Percentiles rank a stretch among this genome's conserved stretches.
phyloP scores from a whole-genome alignment of 2,329 filamentous ascomycete species.

The Alternaria sp. region DNA sequence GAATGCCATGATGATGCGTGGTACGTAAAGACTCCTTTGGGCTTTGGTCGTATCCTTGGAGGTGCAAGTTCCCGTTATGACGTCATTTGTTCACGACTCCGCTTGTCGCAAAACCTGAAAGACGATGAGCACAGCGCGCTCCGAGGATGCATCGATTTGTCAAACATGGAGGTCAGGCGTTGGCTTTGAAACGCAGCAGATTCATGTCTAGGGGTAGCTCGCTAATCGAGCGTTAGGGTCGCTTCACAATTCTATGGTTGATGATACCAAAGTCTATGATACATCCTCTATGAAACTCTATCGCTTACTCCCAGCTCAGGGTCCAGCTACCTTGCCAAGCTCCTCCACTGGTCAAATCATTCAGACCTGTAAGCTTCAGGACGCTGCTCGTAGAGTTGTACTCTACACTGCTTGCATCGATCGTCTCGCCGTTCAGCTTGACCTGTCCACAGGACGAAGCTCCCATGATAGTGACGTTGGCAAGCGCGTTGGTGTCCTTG shows the following conservation, averaged over 20 bases:
- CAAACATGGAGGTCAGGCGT: background rate
- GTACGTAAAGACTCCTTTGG: background rate
- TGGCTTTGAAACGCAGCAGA: background rate
- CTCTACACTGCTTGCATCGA: slow-evolving; percentile 54
- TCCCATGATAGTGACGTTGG: slow-evolving; percentile 69
- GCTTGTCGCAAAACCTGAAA: slow-evolving; percentile 24
- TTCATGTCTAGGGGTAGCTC: background rate
- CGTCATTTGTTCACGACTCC: slow-evolving; percentile 26
- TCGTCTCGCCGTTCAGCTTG: slow-evolving; percentile 56
- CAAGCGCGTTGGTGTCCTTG: slow-evolving; percentile 63
- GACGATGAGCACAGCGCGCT: slow-evolving; percentile 6
- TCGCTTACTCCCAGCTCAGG: slow-evolving; percentile 60
- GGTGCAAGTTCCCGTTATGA: slow-evolving; percentile 16
- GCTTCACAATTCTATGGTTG: background rate
- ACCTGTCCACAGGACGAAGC: slow-evolving; percentile 51
- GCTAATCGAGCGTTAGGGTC: background rate
- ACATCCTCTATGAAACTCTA: background rate
- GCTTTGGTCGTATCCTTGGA: background rate
- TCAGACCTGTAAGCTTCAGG: slow-evolving; percentile 60
- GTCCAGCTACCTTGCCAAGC: slow-evolving; percentile 67
- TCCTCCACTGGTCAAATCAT: slow-evolving; percentile 57
- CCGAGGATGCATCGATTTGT: background rate
- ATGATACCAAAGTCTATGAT: background rate
- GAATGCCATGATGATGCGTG: background rate
- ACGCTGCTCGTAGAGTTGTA: slow-evolving; percentile 58